These are phyloP conservation scores for Didymella arachidicola DNA, from an alignment of 2,329 filamentous ascomycete species.

Conservation along the genomic window DNA sequence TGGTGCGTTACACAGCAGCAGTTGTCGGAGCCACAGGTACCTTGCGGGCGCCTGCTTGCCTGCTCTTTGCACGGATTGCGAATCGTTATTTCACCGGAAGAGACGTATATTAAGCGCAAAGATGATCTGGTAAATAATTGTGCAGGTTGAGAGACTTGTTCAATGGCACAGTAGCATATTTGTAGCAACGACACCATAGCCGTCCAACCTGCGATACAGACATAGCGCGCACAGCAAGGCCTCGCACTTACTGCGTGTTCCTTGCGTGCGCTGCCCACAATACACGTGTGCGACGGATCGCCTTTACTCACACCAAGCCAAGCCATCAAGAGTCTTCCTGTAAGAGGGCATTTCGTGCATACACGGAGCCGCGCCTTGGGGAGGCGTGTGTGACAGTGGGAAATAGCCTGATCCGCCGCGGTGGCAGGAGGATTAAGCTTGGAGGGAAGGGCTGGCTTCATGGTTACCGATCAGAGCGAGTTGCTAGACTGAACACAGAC, in stretches of 20 bases:
- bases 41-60: conserved; percentile 2
- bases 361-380: conserved; percentile 30
- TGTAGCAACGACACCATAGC: conserved; percentile 7
- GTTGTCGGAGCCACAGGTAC: conserved; percentile 17
- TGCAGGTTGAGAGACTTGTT: conserved; percentile 8
- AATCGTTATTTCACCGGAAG: not conserved
- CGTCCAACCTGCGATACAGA: conserved; percentile 19
- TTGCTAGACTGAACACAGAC: conserved; percentile 16
- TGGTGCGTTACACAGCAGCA: conserved; percentile 46
- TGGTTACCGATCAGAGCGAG: conserved; percentile 12
- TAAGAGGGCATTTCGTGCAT: conserved; percentile 33
- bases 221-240: conserved; percentile 19
- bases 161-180: conserved; percentile 18
- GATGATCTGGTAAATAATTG: not conserved
- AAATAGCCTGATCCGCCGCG: conserved; percentile 36
- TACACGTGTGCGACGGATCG: conserved; percentile 25
- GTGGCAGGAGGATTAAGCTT: conserved; percentile 33
- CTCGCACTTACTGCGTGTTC: conserved; percentile 13
- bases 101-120: conserved; percentile 3
- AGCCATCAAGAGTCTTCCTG: conserved; percentile 18
- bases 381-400: conserved; percentile 28
- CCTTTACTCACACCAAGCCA: conserved; percentile 23
- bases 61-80: not conserved
- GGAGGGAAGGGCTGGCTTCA: conserved; percentile 14
- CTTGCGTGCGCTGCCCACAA: conserved; percentile 18